Evolutionary conservation across 169 alveolate genomes (phyloP).

Genomic region (Cryptosporidium muris): DNA sequence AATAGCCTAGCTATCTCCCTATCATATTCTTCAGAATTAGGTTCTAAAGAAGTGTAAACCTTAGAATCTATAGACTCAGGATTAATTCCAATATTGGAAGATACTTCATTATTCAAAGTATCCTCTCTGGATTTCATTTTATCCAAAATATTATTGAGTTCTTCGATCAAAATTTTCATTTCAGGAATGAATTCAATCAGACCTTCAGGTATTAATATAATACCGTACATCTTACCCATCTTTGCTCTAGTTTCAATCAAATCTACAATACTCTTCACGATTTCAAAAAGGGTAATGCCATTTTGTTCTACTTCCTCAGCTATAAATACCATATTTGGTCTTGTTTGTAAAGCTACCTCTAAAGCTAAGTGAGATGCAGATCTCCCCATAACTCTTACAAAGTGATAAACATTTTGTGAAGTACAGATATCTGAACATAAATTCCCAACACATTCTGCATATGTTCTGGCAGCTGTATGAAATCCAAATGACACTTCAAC

Average conservation of each 20-base stretch:
- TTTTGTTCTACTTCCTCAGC: conserved; percentile 94
- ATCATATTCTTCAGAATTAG: conserved; percentile 44
- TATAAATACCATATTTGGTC: conserved; percentile 91
- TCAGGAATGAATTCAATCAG: conserved; percentile 96
- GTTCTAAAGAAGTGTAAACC: background rate
- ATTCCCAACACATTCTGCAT: conserved; percentile 94
- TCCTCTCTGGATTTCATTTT: conserved; percentile 19
- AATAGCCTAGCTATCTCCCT: conserved; percentile 24
- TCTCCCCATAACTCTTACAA: conserved; percentile 97
- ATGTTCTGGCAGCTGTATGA: conserved; percentile 97
- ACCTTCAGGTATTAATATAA: conserved; percentile 96
- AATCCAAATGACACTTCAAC: conserved; percentile 97
- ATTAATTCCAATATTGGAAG: background rate
- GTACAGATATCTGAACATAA: conserved; percentile 91
- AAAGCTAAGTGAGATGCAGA: conserved; percentile 97
- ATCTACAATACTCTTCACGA: conserved; percentile 88
- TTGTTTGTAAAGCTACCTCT: conserved; percentile 95
- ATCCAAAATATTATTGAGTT: conserved; percentile 91
- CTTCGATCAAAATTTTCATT: conserved; percentile 88
- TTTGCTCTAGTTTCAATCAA: conserved; percentile 88
- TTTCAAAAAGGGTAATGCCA: conserved; percentile 85
- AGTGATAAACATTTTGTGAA: conserved; percentile 92
- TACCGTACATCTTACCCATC: conserved; percentile 93
- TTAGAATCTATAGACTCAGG: too few relatives aligned
- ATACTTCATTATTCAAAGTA: background rate